A percentile compares a stretch with the other conserved stretches of the same genome.
Conservation (phyloP, 139 green algal genomes). For the Edaphochlamys debaryana region DNA sequence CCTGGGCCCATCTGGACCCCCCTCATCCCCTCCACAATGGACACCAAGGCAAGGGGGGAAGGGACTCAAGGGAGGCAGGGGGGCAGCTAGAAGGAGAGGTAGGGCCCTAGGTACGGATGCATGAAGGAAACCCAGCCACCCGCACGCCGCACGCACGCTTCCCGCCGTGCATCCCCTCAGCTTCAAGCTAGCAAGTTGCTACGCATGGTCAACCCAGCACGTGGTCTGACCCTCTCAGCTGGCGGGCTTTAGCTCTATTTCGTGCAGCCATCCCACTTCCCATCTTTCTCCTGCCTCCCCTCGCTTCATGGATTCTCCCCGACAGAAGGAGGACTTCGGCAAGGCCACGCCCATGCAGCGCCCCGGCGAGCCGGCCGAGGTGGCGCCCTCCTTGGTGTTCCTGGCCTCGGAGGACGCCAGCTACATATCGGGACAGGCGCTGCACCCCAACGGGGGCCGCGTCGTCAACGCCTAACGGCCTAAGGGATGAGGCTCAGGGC, state of each 20-base stretch:
- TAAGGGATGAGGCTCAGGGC: no score
- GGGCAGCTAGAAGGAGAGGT: not conserved
- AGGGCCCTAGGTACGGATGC: not conserved
- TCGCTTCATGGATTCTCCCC: not conserved
- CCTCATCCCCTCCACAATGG: slow-evolving; percentile 66
- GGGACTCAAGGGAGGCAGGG: slow-evolving; percentile 13
- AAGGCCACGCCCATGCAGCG: slow-evolving; percentile 30
- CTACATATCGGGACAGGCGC: slow-evolving; percentile 49
- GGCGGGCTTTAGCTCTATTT: no score
- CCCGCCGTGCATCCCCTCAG: no score
- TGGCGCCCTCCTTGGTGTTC: slow-evolving; percentile 68
- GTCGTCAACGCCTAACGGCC: slow-evolving; percentile 33
- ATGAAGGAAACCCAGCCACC: no score
- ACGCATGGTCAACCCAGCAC: no score
- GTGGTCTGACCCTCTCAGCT: no score
- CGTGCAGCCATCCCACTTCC: not conserved
- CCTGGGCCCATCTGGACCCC: slow-evolving; percentile 81
- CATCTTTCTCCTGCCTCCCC: not conserved
- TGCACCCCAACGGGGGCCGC: slow-evolving; percentile 74
- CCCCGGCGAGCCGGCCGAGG: slow-evolving; percentile 60
- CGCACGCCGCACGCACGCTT: no score
- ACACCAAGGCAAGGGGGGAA: no score
- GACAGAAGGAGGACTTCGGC: not conserved
- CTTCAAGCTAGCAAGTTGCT: no score
- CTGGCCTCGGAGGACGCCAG: slow-evolving; percentile 57